Conservation (phyloP, 345 rosid genomes). For the Pugionium dolabratum region DNA sequence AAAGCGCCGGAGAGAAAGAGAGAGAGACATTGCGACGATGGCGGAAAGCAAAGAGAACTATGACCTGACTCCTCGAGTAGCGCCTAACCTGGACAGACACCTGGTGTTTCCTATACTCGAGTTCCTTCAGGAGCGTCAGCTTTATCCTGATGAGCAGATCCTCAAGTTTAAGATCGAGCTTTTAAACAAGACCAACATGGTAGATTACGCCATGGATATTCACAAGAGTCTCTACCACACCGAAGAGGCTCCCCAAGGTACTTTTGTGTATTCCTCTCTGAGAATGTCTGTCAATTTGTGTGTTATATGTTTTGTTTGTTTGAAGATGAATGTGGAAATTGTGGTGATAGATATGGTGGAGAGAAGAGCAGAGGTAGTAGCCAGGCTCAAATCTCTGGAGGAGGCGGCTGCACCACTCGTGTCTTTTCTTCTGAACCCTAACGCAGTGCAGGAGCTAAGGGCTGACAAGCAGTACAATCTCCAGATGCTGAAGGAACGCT, state of each 20-base stretch:
- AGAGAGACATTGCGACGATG: constrained; percentile 25
- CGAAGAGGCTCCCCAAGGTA: constrained; percentile 80
- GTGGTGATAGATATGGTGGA: constrained; percentile 69
- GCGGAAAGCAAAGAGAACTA: constrained; percentile 44
- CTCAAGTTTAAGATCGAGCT: constrained; percentile 84
- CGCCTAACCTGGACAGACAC: constrained; percentile 80
- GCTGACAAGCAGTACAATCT: constrained; percentile 81
- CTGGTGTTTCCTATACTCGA: constrained; percentile 87
- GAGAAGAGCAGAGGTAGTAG: constrained; percentile 84
- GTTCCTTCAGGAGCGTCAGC: constrained; percentile 81
- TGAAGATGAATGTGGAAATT: constrained; percentile 18
- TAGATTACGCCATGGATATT: constrained; percentile 99
- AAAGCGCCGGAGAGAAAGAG: constrained; percentile 22
- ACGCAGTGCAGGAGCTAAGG: constrained; percentile 77
- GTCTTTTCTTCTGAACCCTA: constrained; percentile 68
- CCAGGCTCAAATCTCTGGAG: constrained; percentile 79
- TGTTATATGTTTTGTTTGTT: not conserved
- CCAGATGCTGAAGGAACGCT: constrained; percentile 89
- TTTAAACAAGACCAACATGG: constrained; percentile 92
- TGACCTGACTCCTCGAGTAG: constrained; percentile 73
- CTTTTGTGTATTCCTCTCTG: too few relatives aligned
- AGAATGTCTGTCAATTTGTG: too few relatives aligned
- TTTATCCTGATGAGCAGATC: constrained; percentile 87
- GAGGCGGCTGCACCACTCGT: constrained; percentile 87
- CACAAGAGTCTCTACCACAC: constrained; percentile 94